phyloP scores from a whole-genome alignment of 169 alveolate genomes.

The Plasmodium chabaudi region DNA sequence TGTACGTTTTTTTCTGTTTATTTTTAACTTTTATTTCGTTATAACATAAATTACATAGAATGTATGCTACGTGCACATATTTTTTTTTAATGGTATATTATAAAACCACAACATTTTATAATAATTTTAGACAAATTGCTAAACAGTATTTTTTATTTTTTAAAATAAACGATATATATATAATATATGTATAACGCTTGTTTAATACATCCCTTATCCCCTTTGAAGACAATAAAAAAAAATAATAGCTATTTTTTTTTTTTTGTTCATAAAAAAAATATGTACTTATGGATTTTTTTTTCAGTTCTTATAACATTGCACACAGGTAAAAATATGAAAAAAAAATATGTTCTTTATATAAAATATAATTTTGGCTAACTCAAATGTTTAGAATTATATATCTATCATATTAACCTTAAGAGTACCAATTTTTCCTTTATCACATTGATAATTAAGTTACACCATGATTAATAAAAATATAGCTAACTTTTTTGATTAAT shows the following conservation, averaged over 20 bases:
- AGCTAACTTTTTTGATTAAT: neutral
- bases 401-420: neutral
- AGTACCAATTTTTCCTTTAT: neutral
- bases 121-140: neutral
- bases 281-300: neutral
- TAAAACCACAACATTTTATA: neutral
- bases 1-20: conserved; percentile 4
- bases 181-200: neutral
- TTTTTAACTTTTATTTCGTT: neutral
- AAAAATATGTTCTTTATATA: neutral
- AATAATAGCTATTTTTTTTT: too few relatives aligned
- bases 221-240: neutral
- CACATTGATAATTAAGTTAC: neutral
- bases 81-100: neutral
- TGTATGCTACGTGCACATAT: neutral
- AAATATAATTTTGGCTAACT: neutral
- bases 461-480: neutral
- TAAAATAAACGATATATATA: neutral
- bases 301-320: conserved; percentile 1
- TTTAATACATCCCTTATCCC: neutral
- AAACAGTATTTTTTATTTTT: neutral
- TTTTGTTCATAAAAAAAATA: neutral
- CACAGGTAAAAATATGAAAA: neutral
- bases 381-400: neutral
- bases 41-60: neutral